phyloP scores from a whole-genome alignment of 2,329 filamentous ascomycete genomes.

The Beauveria scarabaeidicola region DNA sequence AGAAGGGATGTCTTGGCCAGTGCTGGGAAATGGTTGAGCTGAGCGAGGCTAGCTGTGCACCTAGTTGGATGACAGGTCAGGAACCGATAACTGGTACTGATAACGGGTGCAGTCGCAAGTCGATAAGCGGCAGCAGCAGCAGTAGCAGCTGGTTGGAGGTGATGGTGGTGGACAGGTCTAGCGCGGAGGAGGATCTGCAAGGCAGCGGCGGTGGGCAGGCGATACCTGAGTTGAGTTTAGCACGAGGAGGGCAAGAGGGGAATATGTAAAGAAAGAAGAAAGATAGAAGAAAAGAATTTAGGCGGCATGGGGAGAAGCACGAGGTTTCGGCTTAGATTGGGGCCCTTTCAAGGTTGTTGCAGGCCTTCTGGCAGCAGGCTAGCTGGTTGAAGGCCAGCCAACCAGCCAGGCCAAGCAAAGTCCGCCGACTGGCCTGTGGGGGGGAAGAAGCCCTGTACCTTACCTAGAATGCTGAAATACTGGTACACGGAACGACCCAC shows the following conservation, averaged over 20 bases:
- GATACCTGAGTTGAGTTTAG: neutral
- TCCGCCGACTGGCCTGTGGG: too few species aligned
- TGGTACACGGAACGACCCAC: too few species aligned
- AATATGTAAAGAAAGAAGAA: neutral
- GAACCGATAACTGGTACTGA: neutral
- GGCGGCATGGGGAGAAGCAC: neutral
- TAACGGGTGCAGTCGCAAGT: neutral
- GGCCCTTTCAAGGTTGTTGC: neutral
- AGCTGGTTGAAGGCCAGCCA: neutral
- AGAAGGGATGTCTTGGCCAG: conserved; percentile 1
- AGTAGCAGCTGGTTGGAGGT: neutral
- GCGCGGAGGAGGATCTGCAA: neutral
- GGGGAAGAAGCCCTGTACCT: too few species aligned
- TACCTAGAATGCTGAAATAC: neutral
- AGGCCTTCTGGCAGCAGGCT: neutral
- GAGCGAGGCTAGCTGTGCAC: neutral
- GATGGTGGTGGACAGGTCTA: neutral
- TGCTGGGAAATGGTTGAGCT: neutral
- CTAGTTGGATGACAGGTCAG: neutral
- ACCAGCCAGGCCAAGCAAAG: neutral
- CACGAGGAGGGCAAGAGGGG: neutral
- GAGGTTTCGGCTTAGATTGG: neutral
- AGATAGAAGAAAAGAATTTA: neutral
- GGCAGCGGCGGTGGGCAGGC: neutral
- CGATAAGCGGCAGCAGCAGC: neutral